A percentile compares a stretch with the other conserved stretches of the same genome.
These are phyloP conservation scores for Plasmodium cynomolgi DNA, from an alignment of 169 alveolate genomes.

Conservation along the genomic window DNA sequence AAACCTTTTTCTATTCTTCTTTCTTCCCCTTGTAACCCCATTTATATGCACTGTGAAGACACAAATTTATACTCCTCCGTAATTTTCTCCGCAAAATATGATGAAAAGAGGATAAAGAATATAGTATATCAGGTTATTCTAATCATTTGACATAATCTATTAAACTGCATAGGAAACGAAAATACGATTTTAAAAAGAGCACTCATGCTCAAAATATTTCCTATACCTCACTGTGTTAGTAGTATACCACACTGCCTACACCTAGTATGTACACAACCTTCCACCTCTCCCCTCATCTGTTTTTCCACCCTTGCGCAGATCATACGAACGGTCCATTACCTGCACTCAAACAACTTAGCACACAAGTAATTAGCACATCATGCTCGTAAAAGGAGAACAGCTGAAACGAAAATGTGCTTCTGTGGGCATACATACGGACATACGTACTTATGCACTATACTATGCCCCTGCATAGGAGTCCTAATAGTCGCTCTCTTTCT, in stretches of 20 bases:
- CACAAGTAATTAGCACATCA: slow-evolving; percentile 26
- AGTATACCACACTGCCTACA: neutral
- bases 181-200: slow-evolving; percentile 5
- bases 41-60: slow-evolving; percentile 11
- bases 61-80: slow-evolving; percentile 13
- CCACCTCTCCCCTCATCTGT: neutral
- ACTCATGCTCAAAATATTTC: neutral
- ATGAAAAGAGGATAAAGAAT: slow-evolving; percentile 44
- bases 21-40: neutral
- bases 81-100: slow-evolving; percentile 23
- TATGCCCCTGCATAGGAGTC: neutral
- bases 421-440: neutral
- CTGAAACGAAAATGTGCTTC: neutral
- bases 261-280: neutral
- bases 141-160: neutral
- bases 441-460: neutral
- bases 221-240: neutral
- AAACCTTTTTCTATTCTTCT: slow-evolving; percentile 12
- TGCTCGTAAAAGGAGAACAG: neutral
- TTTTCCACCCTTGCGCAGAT: slow-evolving; percentile 16
- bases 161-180: neutral
- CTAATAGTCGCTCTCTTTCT: neutral
- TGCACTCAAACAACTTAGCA: slow-evolving; percentile 58
- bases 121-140: slow-evolving; percentile 56
- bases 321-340: slow-evolving; percentile 26